Evolutionary conservation across 345 rosid species (phyloP), one percentile per base, ranked within the genome.

Genomic region (Eutrema heterophyllum): DNA sequence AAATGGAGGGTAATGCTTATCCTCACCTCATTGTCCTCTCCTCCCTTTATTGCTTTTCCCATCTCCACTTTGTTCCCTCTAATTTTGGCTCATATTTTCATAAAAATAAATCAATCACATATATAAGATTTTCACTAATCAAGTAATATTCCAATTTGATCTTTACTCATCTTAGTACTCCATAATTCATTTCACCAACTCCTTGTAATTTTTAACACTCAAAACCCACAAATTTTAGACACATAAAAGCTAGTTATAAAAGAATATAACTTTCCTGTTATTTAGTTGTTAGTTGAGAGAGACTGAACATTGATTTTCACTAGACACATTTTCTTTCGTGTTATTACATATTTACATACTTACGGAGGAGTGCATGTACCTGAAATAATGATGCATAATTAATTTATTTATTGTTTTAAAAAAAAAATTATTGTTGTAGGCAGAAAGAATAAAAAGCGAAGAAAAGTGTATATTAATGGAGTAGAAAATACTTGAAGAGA

Each of bases 11-110:
- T 75, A 51, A 61, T 60, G 74, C 33, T 69, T 76, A 76, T 54
- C 79, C 64, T 62, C 51, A 69, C 70, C 58, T 68, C 51, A 27
- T 44, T 68, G 79, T 75, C 74, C 51, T 76, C 70, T 54, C 18
- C 10, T 7, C 54, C 26, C 74, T 69, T 76, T 68, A 69, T 76
- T 61, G 70, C 57, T 76, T 75, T 75, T 69, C 52, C 32, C 39
- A 50, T 60, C 70, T 62, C 58, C 75, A 54, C 70, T 76, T 69
- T 69, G 75, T 21, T 69, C 70, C 58, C 70, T 76, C 75, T 62
- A 12, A n/a, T 54, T 75, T 62, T 75, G 16, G 53, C 1, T 59
- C 61, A 1, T 66, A 45, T 49, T 39, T n/a, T 27, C 0, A 36
- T 12, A 10, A 2, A 36, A 5, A 7, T 55, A 9, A 48, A 58